Conservation (phyloP, 805 yeast species). For the Candida morakotiae region DNA sequence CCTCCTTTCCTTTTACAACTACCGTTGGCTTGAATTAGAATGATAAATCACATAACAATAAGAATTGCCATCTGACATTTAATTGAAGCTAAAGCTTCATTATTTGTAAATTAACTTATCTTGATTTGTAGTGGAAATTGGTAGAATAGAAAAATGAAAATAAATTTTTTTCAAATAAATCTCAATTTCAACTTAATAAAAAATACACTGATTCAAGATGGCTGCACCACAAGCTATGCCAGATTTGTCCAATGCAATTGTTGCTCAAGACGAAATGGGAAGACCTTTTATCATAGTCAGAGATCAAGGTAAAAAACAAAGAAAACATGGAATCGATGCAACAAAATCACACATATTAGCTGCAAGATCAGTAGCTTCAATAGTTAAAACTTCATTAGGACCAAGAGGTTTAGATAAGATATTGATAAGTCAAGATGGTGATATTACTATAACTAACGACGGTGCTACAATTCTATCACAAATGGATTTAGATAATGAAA, state of each 20-base stretch:
- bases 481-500: conserved; percentile 94
- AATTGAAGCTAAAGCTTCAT: no score
- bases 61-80: no score
- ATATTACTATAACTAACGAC: conserved; percentile 95
- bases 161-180: background rate
- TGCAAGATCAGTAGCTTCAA: conserved; percentile 90
- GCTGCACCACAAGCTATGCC: conserved; percentile 50
- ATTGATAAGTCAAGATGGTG: conserved; percentile 93
- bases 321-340: conserved; percentile 46
- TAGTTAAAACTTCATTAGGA: conserved; percentile 88
- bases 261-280: conserved; percentile 99
- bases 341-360: conserved; percentile 85
- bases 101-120: no score
- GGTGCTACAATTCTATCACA: conserved; percentile 96
- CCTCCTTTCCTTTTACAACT: no score
- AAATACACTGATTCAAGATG: conserved; percentile 4
- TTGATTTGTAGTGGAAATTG: background rate
- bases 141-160: conserved; percentile 2
- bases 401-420: conserved; percentile 99
- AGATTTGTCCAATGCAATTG: conserved; percentile 95
- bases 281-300: conserved; percentile 97
- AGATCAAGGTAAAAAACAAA: conserved; percentile 76
- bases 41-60: no score
- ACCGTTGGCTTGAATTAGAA: no score
- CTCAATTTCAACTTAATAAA: background rate